Evolutionary conservation across 176 grass and related monocot genomes (phyloP).

Genomic region (Avena atlantica): DNA sequence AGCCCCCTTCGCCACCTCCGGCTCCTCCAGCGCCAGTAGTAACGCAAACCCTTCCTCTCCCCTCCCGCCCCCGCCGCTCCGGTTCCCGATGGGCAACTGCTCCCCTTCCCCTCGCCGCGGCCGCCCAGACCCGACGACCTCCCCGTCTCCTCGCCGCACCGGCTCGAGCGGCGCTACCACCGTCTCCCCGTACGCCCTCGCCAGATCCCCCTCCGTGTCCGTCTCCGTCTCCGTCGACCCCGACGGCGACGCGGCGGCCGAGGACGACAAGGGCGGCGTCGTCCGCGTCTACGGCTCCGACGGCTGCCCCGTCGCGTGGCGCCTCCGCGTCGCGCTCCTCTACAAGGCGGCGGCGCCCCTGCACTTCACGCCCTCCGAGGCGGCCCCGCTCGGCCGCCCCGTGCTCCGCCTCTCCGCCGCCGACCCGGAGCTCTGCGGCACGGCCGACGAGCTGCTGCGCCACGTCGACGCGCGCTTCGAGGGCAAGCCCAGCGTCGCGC

Average conservation of each 20-base stretch:
- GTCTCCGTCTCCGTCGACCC: constrained; percentile 26
- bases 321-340: constrained; percentile 80
- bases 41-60: constrained; percentile 6
- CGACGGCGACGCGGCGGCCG: neutral
- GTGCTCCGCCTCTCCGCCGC: constrained; percentile 71
- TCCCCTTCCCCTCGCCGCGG: constrained; percentile 61
- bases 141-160: constrained; percentile 31
- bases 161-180: neutral
- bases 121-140: constrained; percentile 36
- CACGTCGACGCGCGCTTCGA: constrained; percentile 77
- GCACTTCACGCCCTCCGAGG: constrained; percentile 28
- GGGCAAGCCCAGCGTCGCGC: constrained; percentile 63
- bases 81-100: constrained; percentile 54
- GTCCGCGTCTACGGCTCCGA: constrained; percentile 87
- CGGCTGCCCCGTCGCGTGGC: constrained; percentile 71
- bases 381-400: constrained; percentile 75
- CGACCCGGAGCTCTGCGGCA: constrained; percentile 62
- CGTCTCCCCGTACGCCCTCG: constrained; percentile 52
- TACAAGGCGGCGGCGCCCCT: constrained; percentile 82
- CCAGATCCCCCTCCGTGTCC: constrained; percentile 52
- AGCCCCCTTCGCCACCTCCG: neutral
- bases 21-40: neutral
- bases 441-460: constrained; percentile 67
- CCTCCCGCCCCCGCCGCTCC: neutral
- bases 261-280: constrained; percentile 9